phyloP scores from a whole-genome alignment of 371 early-diverging fungal genomes.

The Batkoa obscura region DNA sequence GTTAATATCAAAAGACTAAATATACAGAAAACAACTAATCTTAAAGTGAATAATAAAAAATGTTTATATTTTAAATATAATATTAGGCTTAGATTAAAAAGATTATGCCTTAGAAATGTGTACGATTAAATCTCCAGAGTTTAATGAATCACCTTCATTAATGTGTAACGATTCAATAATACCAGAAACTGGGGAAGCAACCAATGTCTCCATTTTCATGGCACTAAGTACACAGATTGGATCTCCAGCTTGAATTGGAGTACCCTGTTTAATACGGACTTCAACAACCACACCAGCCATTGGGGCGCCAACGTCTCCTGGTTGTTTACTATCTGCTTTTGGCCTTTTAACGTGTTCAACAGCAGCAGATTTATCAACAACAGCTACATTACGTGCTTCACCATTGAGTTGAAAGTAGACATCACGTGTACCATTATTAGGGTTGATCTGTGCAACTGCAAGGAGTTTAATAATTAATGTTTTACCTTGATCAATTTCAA shows the following conservation, averaged over 20 bases:
- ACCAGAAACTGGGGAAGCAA: constrained; percentile 65
- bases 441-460: constrained; percentile 69
- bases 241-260: constrained; percentile 68
- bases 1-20: too few relatives aligned
- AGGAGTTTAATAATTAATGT: constrained; percentile 72
- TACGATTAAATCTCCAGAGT: constrained; percentile 60
- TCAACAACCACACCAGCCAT: constrained; percentile 90
- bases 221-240: constrained; percentile 77
- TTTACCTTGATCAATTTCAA: constrained; percentile 74
- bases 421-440: constrained; percentile 57
- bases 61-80: too few relatives aligned
- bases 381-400: constrained; percentile 69
- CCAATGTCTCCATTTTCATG: constrained; percentile 96
- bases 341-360: constrained; percentile 42
- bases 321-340: constrained; percentile 53
- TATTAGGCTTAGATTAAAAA: neutral
- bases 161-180: constrained; percentile 47
- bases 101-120: neutral
- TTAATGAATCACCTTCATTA: constrained; percentile 53
- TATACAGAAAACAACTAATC: too few relatives aligned
- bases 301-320: constrained; percentile 82
- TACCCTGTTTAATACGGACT: constrained; percentile 60
- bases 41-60: too few relatives aligned
- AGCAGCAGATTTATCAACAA: constrained; percentile 30
- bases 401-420: constrained; percentile 92